Base-by-base conservation (phyloP, 2,329 filamentous ascomycete species). In the Talaromyces sp. region DNA sequence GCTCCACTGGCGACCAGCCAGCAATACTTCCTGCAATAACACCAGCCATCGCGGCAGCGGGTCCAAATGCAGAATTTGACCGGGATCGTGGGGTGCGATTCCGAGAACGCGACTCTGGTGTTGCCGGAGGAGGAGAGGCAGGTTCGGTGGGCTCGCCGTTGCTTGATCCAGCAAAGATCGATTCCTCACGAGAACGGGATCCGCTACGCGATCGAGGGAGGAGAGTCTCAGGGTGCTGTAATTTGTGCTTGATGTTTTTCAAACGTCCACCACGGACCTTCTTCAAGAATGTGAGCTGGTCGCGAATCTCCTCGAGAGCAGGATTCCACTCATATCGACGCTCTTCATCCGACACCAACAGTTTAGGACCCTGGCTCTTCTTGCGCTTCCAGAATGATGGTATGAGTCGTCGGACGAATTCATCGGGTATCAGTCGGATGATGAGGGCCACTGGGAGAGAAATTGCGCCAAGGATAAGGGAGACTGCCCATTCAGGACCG, bases 401-500 rank as follows among this genome's bases (percentile, higher is more conserved):
- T 41, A 83, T 75, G 16, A 82, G 69, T 54, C 72, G 78, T 49
- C 73, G 71, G 63, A 87, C 75, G 24, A 87, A 76, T 61, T 84
- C 83, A 70, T 88, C 85, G 0, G 86, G 86, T 43, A 88, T 82
- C n/a, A 87, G 74, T 50, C 86, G 84, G 24, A 88, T 83, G 54
- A 88, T 79, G 19, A 87, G 77, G 54, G 83, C 86, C n/a, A 91
- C 79, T 0, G 89, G 89, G n/a, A 92, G 78, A 0, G 88, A 89
- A 13, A 92, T 73, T 22, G 85, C 79, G 33, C 90, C 90, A 33
- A 92, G 83, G 0, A 91, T 82, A 63, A 92, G 80, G 37, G 88
- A 90, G 77, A 89, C 87, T 7, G 82, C 89, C 90, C 90, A 92
- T 68, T 91, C 87, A 6, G 83, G 76, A 24, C 86, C 87, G n/a